phyloP scores from a whole-genome alignment of 139 green algal genomes.

The Tetraselmis chui region DNA sequence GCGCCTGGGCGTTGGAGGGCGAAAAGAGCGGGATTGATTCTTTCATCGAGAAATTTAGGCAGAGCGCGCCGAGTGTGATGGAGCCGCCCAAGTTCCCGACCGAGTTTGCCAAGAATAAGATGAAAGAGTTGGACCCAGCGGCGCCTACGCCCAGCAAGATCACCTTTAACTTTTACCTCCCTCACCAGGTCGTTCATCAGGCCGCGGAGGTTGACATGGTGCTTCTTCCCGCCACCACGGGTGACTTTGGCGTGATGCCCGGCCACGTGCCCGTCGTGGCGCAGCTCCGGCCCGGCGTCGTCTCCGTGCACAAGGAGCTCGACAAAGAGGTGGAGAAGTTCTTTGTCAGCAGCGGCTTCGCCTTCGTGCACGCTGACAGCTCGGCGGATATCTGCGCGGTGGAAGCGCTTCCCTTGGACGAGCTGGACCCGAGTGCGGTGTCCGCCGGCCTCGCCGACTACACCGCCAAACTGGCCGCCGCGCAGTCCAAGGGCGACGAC shows the following conservation, averaged over 20 bases:
- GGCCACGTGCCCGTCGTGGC: slow-evolving; percentile 82
- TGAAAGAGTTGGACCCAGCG: neutral
- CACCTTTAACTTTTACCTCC: neutral
- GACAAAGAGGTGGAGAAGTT: slow-evolving; percentile 75
- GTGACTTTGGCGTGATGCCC: slow-evolving; percentile 84
- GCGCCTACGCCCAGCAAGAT: neutral
- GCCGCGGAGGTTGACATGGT: slow-evolving; percentile 69
- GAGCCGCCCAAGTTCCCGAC: neutral
- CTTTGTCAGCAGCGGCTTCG: slow-evolving; percentile 80
- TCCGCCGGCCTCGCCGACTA: slow-evolving; percentile 64
- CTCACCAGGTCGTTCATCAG: neutral
- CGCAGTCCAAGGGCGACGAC: slow-evolving; percentile 66
- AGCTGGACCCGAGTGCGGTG: slow-evolving; percentile 65
- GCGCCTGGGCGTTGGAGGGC: neutral
- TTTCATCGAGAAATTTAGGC: neutral
- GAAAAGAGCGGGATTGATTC: neutral
- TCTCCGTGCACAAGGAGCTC: slow-evolving; percentile 69
- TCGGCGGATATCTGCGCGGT: slow-evolving; percentile 70
- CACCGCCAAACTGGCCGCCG: slow-evolving; percentile 56
- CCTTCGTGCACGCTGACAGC: slow-evolving; percentile 80
- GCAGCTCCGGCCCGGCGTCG: slow-evolving; percentile 74
- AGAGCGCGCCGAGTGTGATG: neutral
- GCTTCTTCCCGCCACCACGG: slow-evolving; percentile 67
- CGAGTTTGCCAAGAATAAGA: neutral
- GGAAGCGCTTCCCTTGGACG: slow-evolving; percentile 69